Evolutionary conservation across 192 early-diverging fungal genomes (phyloP), one percentile per base, ranked within the genome.

Genomic region (Podila epicladia): DNA sequence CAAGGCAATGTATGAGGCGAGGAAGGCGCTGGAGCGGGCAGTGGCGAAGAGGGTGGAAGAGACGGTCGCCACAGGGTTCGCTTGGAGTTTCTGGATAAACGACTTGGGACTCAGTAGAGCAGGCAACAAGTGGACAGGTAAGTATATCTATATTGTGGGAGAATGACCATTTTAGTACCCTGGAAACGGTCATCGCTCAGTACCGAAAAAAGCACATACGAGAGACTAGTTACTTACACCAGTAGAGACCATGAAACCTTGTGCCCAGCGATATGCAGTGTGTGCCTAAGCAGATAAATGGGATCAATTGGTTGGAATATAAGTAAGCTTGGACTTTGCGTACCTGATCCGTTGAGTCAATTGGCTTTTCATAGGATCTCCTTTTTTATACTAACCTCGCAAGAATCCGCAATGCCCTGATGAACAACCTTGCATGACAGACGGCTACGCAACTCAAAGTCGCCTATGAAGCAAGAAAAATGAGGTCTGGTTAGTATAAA

Each of bases 101-200:
- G 67, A 71, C 33, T 73, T 80, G 29, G 83, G 84, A 61, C 88
- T 90, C 22, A 92, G 49, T 3, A 92, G 61, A 26, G 89, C 85
- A 20, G 90, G 90, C 41, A 89, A 74, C 22, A 88, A 57, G 67
- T 92, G 90, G 0, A 90, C 90, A 19, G 89, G 89, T n/a, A 92
- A 58, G 64, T 92, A 92, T 19, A 91, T 84, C 87, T 90, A 75
- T 64, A 29, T 19, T 35, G 24, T 37, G 8, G 17, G 32, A 11
- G 49, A n/a, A n/a, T 19, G 32, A 32, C 12, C 24, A 22, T 9
- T 2, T 55, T 45, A 45, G 41, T 45, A 45, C 41, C 41, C 17
- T 15, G 0, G 38, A 12, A 4, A 15, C 15, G 13, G 3, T 15
- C 13, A 15, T 17, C 12, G 8, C 41, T 4, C 41, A 45, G 4